These are phyloP conservation scores for Prunus kanzakura DNA, from an alignment of 306 rosid species.

Conservation along the genomic window DNA sequence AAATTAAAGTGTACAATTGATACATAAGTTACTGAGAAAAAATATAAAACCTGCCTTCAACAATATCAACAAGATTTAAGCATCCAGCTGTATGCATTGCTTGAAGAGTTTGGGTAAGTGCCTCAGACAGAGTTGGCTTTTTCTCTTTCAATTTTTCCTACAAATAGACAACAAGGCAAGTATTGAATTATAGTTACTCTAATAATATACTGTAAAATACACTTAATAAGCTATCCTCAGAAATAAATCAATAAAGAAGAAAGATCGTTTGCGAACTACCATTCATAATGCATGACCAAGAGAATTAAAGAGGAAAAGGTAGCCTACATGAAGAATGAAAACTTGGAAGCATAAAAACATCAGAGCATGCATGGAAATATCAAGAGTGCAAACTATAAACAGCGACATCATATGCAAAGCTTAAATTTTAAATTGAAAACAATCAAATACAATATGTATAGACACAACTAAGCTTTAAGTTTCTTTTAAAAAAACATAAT, in stretches of 20 bases:
- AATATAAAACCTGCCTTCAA: slow-evolving; percentile 70
- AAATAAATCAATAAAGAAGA: background rate
- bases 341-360: background rate
- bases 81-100: slow-evolving; percentile 93
- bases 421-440: background rate
- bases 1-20: background rate
- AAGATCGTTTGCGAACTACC: background rate
- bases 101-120: slow-evolving; percentile 87
- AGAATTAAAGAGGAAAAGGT: background rate
- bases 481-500: background rate
- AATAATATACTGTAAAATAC: background rate
- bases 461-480: background rate
- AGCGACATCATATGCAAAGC: background rate
- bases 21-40: background rate
- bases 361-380: background rate
- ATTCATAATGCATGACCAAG: background rate
- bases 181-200: background rate
- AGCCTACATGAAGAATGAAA: background rate
- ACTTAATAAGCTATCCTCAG: background rate
- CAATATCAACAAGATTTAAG: slow-evolving; percentile 66
- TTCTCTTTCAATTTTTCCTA: slow-evolving; percentile 99
- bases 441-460: background rate
- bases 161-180: background rate
- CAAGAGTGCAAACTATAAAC: background rate
- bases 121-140: slow-evolving; percentile 71